Evolutionary conservation across 352 stramenopile species (phyloP).

Genomic region (Phytophthora hibernalis): DNA sequence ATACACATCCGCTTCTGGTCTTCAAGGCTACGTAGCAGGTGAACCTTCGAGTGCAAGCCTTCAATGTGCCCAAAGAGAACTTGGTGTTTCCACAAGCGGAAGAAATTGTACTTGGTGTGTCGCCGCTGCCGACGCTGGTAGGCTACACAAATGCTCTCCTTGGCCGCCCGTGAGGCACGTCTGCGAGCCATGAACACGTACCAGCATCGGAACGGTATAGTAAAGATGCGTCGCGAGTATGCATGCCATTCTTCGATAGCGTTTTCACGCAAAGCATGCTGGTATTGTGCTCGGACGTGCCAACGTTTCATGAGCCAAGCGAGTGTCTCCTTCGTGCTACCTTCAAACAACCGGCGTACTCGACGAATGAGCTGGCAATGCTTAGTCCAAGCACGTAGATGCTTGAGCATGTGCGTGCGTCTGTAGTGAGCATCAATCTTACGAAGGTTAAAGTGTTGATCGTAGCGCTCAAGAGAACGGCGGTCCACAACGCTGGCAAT

Average conservation of each 20-base stretch:
- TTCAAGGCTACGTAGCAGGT: conserved; percentile 71
- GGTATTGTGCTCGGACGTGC: conserved; percentile 63
- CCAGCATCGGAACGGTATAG: conserved; percentile 79
- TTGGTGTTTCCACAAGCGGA: conserved; percentile 84
- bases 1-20: conserved; percentile 84
- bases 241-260: conserved; percentile 66
- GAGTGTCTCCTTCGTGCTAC: conserved; percentile 56
- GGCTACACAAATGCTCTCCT: conserved; percentile 72
- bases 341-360: conserved; percentile 72
- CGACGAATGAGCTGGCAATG: conserved; percentile 61
- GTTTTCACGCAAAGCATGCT: conserved; percentile 55
- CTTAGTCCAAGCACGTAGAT: conserved; percentile 60
- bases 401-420: conserved; percentile 53
- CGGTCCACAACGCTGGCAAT: conserved; percentile 56
- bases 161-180: conserved; percentile 49
- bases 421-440: conserved; percentile 74
- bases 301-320: conserved; percentile 51
- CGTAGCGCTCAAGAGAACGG: conserved; percentile 68
- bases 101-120: conserved; percentile 82
- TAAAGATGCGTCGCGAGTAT: conserved; percentile 69
- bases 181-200: conserved; percentile 54
- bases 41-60: conserved; percentile 66
- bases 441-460: conserved; percentile 75
- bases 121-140: conserved; percentile 68
- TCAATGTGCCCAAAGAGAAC: conserved; percentile 77